Base-by-base conservation (phyloP, 2,329 filamentous ascomycete species). In the Penicillium paneum region DNA sequence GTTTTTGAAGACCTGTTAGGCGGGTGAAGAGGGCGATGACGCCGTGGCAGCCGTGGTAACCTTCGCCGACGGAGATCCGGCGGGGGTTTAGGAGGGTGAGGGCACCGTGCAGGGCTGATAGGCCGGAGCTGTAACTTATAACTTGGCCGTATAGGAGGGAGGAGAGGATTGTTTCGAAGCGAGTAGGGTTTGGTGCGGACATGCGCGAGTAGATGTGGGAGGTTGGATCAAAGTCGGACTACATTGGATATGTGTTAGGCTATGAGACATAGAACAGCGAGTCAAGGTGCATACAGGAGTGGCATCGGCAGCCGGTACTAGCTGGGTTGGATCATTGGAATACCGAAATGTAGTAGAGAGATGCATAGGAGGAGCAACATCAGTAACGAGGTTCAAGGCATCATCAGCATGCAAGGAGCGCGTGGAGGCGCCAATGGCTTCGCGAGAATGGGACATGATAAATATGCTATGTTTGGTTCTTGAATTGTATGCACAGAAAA, bases 41-140 rank as follows among this genome's bases (percentile, higher is more conserved):
- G 57, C 90, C 91, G 72, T 96, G 91, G 74, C 90, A 96, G 64
- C 94, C 94, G 76, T 97, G 94, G 76, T 97, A 99, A 39, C 91
- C 92, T 15, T 82, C 85, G 35, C 86, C 86, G 61, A 97, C 91
- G 62, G 91, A 88, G 52, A 97, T 84, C 55, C 87, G 86, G 64
- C 85, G 85, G 1, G 94, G 94, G 71, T 95, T 91, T 8, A 96
- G 76, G 67, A 86, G 85, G n/a, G 92, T 86, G 2, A 97, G 81
- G 55, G 95, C 78, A 31, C 90, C 92, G 73, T 97, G 90, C 76
- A 97, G 92, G 48, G 93, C 90, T 11, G 90, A 83, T 21, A 97
- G 83, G 4, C 94, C 94, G 3, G 90, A 95, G 35, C 84, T 78
- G 76, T 97, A 99, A 48, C 88, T 90, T 28, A 97, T 69, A 5